Percentiles rank a stretch among this genome's conserved stretches.
Conservation (phyloP, 106 monocot genomes). For the Dendrobium catenatum region DNA sequence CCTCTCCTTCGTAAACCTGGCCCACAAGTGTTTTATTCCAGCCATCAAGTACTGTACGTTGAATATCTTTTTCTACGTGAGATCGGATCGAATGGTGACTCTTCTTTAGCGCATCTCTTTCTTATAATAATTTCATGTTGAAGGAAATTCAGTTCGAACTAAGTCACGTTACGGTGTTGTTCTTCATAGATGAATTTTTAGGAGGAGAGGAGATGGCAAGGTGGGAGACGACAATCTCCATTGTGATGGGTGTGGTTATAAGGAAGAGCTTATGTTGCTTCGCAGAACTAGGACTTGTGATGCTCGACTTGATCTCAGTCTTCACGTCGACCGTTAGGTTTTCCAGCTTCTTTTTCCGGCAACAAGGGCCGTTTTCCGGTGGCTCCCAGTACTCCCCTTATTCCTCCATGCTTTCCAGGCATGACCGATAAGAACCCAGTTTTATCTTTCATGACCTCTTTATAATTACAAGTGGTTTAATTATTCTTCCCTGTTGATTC, state of each 20-base stretch:
- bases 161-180: neutral
- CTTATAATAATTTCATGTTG: neutral
- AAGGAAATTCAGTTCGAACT: neutral
- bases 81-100: too few species aligned
- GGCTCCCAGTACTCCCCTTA: neutral
- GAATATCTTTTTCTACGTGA: too few species aligned
- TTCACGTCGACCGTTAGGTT: conserved; percentile 5
- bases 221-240: neutral
- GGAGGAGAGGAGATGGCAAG: neutral
- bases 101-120: neutral
- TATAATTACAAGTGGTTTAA: too few species aligned
- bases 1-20: neutral
- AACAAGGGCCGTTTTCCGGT: neutral
- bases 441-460: too few species aligned
- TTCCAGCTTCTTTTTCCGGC: conserved; percentile 10
- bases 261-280: conserved; percentile 10
- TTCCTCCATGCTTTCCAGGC: neutral
- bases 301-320: neutral
- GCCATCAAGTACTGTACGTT: too few species aligned
- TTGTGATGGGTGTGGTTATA: conserved; percentile 6
- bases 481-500: too few species aligned
- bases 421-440: neutral
- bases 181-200: neutral
- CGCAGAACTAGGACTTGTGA: neutral
- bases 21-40: neutral